A percentile compares a stretch with the other conserved stretches of the same genome.
Conservation (phyloP, 2,329 filamentous ascomycete genomes). For the Diaporthe sp. region DNA sequence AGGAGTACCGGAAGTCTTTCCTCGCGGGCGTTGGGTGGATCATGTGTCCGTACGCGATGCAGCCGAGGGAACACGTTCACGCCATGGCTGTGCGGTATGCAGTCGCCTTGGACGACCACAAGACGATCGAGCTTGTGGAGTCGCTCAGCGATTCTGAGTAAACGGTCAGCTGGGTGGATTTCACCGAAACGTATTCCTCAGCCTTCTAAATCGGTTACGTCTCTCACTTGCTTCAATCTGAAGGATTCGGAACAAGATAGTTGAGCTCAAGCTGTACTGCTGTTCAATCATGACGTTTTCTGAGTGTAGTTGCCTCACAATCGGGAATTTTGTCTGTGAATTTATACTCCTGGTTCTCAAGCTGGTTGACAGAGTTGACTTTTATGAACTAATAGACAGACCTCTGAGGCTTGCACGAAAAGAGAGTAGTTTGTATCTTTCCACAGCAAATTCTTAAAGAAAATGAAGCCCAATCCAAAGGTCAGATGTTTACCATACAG, state of each 20-base stretch:
- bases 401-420: no score
- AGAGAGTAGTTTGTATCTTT: no score
- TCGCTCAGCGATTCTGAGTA: neutral
- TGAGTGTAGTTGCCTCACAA: no score
- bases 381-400: no score
- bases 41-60: slow-evolving; percentile 43
- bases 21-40: slow-evolving; percentile 47
- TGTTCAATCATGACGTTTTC: no score
- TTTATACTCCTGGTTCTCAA: no score
- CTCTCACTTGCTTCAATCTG: neutral
- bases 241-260: neutral
- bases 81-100: slow-evolving; percentile 47
- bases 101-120: slow-evolving; percentile 49
- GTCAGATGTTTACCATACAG: neutral
- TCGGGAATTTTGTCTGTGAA: no score
- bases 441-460: neutral
- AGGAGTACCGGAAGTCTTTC: slow-evolving; percentile 46
- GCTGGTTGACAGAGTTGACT: no score
- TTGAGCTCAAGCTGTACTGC: no score
- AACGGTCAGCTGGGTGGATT: no score
- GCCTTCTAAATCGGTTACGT: neutral
- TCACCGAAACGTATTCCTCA: neutral
- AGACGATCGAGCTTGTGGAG: slow-evolving; percentile 45
- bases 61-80: slow-evolving; percentile 48
- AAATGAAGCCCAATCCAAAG: neutral